Conservation (phyloP, 1,284 basidiomycete genomes). For the Trametes sp. region DNA sequence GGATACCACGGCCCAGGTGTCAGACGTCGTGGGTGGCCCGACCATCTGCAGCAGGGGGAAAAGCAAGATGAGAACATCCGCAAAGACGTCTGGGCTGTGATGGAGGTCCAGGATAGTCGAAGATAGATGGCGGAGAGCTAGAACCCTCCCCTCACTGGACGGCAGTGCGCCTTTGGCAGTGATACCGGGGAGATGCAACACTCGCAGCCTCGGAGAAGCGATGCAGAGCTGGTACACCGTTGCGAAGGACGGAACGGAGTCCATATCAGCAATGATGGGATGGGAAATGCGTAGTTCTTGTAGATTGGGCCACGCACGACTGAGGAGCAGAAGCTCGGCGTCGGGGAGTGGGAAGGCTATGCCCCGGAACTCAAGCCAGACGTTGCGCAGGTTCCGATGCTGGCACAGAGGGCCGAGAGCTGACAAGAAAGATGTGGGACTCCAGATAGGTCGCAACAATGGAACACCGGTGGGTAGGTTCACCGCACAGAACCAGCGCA, state of each 20-base stretch:
- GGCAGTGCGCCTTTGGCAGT: background rate
- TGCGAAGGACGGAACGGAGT: background rate
- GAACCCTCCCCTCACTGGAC: background rate
- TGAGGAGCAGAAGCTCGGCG: background rate
- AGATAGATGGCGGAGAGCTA: background rate
- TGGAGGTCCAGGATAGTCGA: background rate
- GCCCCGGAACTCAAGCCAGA: background rate
- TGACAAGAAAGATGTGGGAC: background rate
- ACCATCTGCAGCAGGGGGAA: background rate
- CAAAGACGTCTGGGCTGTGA: background rate
- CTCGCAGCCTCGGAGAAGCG: background rate
- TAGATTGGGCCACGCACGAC: background rate
- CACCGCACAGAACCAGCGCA: background rate
- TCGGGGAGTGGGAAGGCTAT: background rate
- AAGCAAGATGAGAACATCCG: background rate
- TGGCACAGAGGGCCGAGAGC: background rate
- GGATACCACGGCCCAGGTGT: background rate
- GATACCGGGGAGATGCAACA: background rate
- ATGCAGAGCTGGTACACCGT: background rate
- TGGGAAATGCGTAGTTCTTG: background rate
- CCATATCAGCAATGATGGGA: background rate
- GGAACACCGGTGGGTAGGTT: background rate
- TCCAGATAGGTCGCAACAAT: background rate
- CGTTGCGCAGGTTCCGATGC: background rate
- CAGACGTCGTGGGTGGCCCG: background rate